Base-by-base conservation (phyloP, 306 rosid species). In the Cicer pinnatifidum region DNA sequence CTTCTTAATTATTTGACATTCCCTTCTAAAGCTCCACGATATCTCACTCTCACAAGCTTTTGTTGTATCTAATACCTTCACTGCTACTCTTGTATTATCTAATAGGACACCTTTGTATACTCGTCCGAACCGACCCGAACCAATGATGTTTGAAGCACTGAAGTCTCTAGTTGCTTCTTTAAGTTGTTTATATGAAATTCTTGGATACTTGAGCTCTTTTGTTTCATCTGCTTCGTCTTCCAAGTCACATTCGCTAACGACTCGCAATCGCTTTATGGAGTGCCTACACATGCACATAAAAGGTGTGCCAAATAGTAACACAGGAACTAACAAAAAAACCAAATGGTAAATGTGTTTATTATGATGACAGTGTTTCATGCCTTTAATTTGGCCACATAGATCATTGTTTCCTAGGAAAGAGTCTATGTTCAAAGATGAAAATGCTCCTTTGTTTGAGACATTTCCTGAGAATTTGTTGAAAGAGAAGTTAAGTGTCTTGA, bases 101-200 rank as follows among this genome's bases (percentile, higher is more conserved):
- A 3, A 64, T 11, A 94, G 91, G 41, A 87, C 83, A 57, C 98
- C 98, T 82, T 88, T 90, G 79, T 94, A 91, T 50, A 94, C 98
- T 0, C 75, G 86, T 5, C 95, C 98, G 17, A 94, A 94, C 63
- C 73, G 73, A 8, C 97, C 97, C 0, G 96, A 87, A 78, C 98
- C 98, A 9, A 94, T 88, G 69, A 89, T 67, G 70, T 83, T 86
- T 7, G 95, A 87, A 48, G 90, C 73, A 75, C 66, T 83, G 86
- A 94, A 91, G 11, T 92, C 97, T 39, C 87, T 89, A 0, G 98
- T 91, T 71, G 95, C 95, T 66, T 88, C 91, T 41, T 80, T 73
- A 11, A 94, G 96, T 81, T 89, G 85, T 35, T 44, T 63, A 47
- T 94, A 94, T 12, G 97, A 88, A 74, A 91, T 87, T 84, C 91